Evolutionary conservation across 2,329 filamentous ascomycete genomes (phyloP), one percentile per base, ranked within the genome.

Genomic region (Bipolaris sorokiniana): DNA sequence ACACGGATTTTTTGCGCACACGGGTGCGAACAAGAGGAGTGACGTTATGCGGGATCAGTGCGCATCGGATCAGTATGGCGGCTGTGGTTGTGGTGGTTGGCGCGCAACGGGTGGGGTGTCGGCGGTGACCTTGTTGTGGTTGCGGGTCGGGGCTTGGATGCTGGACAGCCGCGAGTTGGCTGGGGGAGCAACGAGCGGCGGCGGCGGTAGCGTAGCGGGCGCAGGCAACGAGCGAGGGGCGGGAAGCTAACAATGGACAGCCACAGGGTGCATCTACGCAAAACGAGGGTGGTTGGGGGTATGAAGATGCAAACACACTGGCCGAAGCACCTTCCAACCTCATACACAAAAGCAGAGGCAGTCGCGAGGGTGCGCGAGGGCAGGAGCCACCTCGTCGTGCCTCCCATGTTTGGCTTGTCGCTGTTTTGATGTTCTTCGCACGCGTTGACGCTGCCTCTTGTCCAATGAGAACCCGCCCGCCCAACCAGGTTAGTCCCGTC

Each of bases 401-500:
- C 55, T 61, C 48, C 57, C 45, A 58, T 67, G 63, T 70, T 66
- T 68, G 61, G 64, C 57, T 62, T 62, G 63, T 64, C 63, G 64
- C 63, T 70, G 68, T 68, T 69, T 66, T 70, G 69, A 56, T 61
- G 44, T 48, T 53, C 58, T 58, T 54, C 51, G 51, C 54, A 58
- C 65, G 61, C 64, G 64, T 58, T 54, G 54, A 37, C 18, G 26
- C 20, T 42, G 42, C 51, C 45, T 40, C 63, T 62, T 33, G 13
- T 49, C 66, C 69, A 67, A 67, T 62, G 58, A 64, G n/a, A 34
- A 20, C 61, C 54, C 22, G 44, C 33, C 16, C 6, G 33, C 23
- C 16, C 28, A 3, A 37, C 13, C 16, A 18, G 31, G 48, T 26
- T 36, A 41, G 53, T 51, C 38, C 52, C 53, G 33, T 42, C 40